These are phyloP conservation scores for Cladosporium austrohemisphaericum DNA, from an alignment of 2,329 filamentous ascomycete species.

Conservation along the genomic window DNA sequence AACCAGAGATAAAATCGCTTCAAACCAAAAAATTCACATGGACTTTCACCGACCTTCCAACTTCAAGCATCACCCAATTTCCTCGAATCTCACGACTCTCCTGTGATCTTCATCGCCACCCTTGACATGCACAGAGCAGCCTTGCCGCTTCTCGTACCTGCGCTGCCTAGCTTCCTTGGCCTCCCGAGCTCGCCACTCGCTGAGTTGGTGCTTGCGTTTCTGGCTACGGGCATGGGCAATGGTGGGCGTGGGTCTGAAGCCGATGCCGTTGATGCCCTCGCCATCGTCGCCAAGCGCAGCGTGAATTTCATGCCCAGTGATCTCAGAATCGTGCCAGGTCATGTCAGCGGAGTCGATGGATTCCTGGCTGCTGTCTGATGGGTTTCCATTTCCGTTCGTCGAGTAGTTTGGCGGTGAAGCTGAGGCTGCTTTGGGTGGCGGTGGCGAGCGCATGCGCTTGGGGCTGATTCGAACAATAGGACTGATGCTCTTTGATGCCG, in stretches of 20 bases:
- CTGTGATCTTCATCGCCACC: constrained; percentile 1
- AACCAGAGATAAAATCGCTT: background rate
- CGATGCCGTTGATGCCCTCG: constrained; percentile 61
- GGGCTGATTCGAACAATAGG: constrained; percentile 6
- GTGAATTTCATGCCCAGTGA: constrained; percentile 55
- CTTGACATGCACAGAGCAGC: background rate
- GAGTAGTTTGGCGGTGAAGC: background rate
- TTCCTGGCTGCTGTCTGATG: constrained; percentile 1
- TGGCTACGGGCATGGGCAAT: constrained; percentile 55
- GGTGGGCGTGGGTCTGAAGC: constrained; percentile 59
- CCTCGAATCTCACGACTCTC: constrained; percentile 13
- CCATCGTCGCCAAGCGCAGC: constrained; percentile 58
- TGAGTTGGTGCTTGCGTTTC: constrained; percentile 55
- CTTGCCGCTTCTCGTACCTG: constrained; percentile 44
- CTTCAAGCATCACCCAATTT: constrained; percentile 3
- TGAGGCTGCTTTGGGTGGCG: constrained; percentile 6
- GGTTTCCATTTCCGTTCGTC: background rate
- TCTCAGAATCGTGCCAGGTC: constrained; percentile 59
- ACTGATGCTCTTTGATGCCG: background rate
- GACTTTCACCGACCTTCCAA: background rate
- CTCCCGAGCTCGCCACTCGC: constrained; percentile 58
- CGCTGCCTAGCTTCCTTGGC: constrained; percentile 56
- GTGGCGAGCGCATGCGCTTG: constrained; percentile 11
- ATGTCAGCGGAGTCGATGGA: constrained; percentile 28
- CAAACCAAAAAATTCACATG: background rate